These are phyloP conservation scores for Backusella macrospora DNA, from an alignment of 192 early-diverging fungal genomes.

Conservation along the genomic window DNA sequence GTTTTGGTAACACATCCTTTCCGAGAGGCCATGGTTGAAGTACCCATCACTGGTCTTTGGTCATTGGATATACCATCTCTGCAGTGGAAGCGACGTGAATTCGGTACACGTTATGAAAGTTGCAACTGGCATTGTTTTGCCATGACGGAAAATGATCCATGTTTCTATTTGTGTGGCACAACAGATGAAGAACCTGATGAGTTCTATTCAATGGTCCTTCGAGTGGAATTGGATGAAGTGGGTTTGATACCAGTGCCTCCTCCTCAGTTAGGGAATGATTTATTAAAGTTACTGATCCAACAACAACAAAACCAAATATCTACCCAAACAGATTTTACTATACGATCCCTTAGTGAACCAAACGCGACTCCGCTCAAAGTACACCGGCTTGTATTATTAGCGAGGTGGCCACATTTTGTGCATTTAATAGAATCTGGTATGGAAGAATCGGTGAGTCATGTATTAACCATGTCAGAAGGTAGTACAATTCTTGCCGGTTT, in stretches of 20 bases:
- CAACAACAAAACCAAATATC: not conserved
- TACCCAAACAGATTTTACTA: slow-evolving; percentile 48
- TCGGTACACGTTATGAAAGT: slow-evolving; percentile 32
- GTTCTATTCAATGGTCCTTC: slow-evolving; percentile 55
- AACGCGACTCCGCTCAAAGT: slow-evolving; percentile 43
- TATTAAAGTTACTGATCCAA: slow-evolving; percentile 43
- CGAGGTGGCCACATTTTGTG: slow-evolving; percentile 68
- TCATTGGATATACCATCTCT: slow-evolving; percentile 58
- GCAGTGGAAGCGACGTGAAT: slow-evolving; percentile 54
- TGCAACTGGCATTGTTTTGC: slow-evolving; percentile 66
- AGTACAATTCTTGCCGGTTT: slow-evolving; percentile 53
- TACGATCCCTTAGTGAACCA: slow-evolving; percentile 48
- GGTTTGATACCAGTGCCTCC: slow-evolving; percentile 56
- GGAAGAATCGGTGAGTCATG: slow-evolving; percentile 52
- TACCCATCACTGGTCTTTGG: slow-evolving; percentile 56
- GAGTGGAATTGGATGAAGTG: slow-evolving; percentile 59
- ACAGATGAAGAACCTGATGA: slow-evolving; percentile 57
- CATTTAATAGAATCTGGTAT: slow-evolving; percentile 61
- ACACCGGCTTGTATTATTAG: slow-evolving; percentile 60
- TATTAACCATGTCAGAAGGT: slow-evolving; percentile 56
- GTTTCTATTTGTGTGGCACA: slow-evolving; percentile 59
- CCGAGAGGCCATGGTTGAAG: not conserved
- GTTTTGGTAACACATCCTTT: slow-evolving; percentile 42
- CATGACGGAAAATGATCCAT: slow-evolving; percentile 52
- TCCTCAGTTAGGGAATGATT: slow-evolving; percentile 50